Evolutionary conservation across 805 yeast genomes (phyloP), one percentile per base, ranked within the genome.

Genomic region (Candida glaebosa): DNA sequence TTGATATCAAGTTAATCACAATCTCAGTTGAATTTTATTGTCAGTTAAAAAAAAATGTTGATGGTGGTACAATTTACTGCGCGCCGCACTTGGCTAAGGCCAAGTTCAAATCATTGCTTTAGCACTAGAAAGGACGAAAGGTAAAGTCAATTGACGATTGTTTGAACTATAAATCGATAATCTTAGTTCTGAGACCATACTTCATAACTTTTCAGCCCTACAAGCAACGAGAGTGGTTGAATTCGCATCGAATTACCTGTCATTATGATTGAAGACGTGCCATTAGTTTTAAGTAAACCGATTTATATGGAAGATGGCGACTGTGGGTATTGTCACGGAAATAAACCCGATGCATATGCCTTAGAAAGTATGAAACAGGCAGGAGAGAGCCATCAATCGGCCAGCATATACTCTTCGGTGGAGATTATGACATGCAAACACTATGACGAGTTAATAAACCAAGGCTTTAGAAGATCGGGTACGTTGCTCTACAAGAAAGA

Each of bases 391-490:
- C 30, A 48, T 18, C 43, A 53, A 48, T 14, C 49, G 16, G 45
- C 57, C 28, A 57, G 66, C 17, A 55, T 70, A 15, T 75, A 75
- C 2, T 42, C 77, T 39, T 64, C 63, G 14, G 66, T 69, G 7
- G 69, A 68, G 34, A 58, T 58, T n/a, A 68, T 81, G 66, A 56
- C 78, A 0, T 64, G 76, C 5, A 57, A 58, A 14, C 75, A 73
- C 19, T 88, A 88, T 53, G 90, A 86, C 53, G 54, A 50, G 16
- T 56, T 86, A 48, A 78, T 90, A 51, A 81, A 87, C 50, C 64
- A 71, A 49, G 96, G 96, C 2, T 88, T 76, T 54, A 76, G 95
- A 57, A 67, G 97, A 41, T 84, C 93, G 24, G 96, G 96, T 0
- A 57, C 61, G 2, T 84, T 78, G 48, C 46, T 84, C 5, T 85